These are phyloP conservation scores for Aspergillaceae sp. DNA, from an alignment of 2,329 filamentous ascomycete species.

Conservation along the genomic window DNA sequence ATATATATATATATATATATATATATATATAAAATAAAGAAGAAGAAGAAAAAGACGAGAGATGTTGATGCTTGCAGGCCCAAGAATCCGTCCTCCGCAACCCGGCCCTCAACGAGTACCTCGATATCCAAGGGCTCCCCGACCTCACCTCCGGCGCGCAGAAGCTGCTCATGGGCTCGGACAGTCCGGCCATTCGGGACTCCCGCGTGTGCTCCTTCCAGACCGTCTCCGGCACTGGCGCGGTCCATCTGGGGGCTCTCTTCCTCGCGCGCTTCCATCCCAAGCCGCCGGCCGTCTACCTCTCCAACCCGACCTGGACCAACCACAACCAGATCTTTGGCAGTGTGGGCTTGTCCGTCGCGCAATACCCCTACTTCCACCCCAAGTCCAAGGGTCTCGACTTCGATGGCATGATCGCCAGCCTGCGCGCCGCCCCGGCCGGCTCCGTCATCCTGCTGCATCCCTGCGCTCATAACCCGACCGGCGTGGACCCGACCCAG, in stretches of 20 bases:
- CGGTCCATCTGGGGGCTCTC: constrained; percentile 82
- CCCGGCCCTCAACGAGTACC: constrained; percentile 91
- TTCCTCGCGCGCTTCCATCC: constrained; percentile 91
- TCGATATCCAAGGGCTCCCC: constrained; percentile 82
- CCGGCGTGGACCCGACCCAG: constrained; percentile 85
- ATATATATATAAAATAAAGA: no score
- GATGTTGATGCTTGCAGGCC: constrained; percentile 49
- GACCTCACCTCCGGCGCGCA: constrained; percentile 83
- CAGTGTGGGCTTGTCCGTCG: constrained; percentile 72
- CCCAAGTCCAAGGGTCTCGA: constrained; percentile 83
- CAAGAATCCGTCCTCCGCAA: constrained; percentile 83
- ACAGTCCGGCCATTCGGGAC: constrained; percentile 74
- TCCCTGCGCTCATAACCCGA: constrained; percentile 96
- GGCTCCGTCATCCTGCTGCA: constrained; percentile 84
- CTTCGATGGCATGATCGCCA: constrained; percentile 74
- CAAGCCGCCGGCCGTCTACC: constrained; percentile 55
- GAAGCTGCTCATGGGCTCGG: constrained; percentile 73
- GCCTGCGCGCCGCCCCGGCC: constrained; percentile 62
- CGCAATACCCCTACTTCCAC: constrained; percentile 89
- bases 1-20: no score
- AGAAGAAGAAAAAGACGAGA: no score
- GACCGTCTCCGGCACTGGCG: constrained; percentile 95
- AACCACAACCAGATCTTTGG: constrained; percentile 98
- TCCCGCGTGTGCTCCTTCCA: constrained; percentile 77
- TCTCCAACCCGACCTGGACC: constrained; percentile 93